phyloP scores from a whole-genome alignment of 352 stramenopile genomes.

The Elongisporangium anandrum region DNA sequence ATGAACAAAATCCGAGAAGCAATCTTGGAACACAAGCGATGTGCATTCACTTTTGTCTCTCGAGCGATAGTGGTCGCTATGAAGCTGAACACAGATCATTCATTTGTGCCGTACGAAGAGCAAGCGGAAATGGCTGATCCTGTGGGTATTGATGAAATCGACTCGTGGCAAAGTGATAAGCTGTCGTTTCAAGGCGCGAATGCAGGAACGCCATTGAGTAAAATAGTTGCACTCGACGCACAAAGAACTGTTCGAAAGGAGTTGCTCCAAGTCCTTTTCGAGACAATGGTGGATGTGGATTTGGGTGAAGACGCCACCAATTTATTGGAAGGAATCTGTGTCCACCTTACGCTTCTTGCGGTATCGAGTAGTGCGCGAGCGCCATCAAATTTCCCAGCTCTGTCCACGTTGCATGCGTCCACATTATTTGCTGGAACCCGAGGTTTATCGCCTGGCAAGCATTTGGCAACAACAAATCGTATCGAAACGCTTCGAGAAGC shows the following conservation, averaged over 20 bases:
- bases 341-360: conserved; percentile 50
- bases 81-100: conserved; percentile 22
- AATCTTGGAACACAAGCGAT: conserved; percentile 73
- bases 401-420: conserved; percentile 68
- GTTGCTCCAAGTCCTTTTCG: conserved; percentile 62
- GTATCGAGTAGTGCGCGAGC: conserved; percentile 48
- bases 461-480: conserved; percentile 73
- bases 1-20: conserved; percentile 54
- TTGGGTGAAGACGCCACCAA: conserved; percentile 47
- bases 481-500: conserved; percentile 78
- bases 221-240: conserved; percentile 47
- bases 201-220: conserved; percentile 18
- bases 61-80: conserved; percentile 49
- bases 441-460: conserved; percentile 69
- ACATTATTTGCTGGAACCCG: conserved; percentile 71
- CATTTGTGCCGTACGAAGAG: neutral
- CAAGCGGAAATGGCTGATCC: neutral
- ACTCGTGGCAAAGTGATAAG: neutral
- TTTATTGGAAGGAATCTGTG: conserved; percentile 50
- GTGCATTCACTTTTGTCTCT: conserved; percentile 72
- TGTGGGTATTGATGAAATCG: neutral
- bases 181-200: neutral
- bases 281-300: conserved; percentile 74
- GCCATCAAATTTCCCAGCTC: conserved; percentile 57
- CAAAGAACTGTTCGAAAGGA: conserved; percentile 41